Percentiles rank a stretch among this genome's conserved stretches.
These are phyloP conservation scores for Pichia sp. DNA, from an alignment of 1,139 yeast genomes.

Conservation along the genomic window DNA sequence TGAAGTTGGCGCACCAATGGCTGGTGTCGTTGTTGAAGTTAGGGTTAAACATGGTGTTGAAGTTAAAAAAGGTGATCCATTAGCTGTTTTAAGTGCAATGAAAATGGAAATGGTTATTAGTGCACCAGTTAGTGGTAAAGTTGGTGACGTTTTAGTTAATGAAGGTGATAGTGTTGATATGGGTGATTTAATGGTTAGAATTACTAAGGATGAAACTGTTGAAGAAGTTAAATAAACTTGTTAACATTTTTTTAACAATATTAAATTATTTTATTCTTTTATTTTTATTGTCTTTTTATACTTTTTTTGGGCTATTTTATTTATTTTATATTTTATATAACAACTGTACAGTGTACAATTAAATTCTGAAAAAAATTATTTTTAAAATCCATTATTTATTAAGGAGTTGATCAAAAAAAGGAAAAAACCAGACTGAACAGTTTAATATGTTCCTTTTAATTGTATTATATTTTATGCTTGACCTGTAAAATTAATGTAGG, in stretches of 20 bases:
- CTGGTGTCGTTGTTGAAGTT: conserved; percentile 95
- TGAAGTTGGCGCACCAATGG: conserved; percentile 99
- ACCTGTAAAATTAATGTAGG: no score
- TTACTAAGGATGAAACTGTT: conserved; percentile 29
- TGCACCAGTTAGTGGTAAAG: conserved; percentile 83
- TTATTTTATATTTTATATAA: background rate
- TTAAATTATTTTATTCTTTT: background rate
- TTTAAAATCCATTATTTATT: background rate
- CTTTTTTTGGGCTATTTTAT: background rate
- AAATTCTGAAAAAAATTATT: background rate
- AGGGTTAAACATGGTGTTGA: conserved; percentile 81
- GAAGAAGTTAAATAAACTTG: background rate
- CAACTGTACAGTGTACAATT: background rate
- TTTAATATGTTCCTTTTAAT: no score
- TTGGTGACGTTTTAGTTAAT: conserved; percentile 67
- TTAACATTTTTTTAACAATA: background rate
- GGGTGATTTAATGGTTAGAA: conserved; percentile 64
- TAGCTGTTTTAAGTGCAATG: conserved; percentile 96
- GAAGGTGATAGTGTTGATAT: conserved; percentile 97
- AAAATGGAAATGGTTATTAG: conserved; percentile 99
- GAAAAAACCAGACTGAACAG: no score
- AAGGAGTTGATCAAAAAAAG: no score
- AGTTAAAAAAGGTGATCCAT: conserved; percentile 94
- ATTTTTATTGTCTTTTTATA: background rate
- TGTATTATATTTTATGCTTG: no score